A percentile compares a stretch with the other conserved stretches of the same genome.
phyloP scores from a whole-genome alignment of 2,329 filamentous ascomycete species.

The Ascosphaera pollenicola region DNA sequence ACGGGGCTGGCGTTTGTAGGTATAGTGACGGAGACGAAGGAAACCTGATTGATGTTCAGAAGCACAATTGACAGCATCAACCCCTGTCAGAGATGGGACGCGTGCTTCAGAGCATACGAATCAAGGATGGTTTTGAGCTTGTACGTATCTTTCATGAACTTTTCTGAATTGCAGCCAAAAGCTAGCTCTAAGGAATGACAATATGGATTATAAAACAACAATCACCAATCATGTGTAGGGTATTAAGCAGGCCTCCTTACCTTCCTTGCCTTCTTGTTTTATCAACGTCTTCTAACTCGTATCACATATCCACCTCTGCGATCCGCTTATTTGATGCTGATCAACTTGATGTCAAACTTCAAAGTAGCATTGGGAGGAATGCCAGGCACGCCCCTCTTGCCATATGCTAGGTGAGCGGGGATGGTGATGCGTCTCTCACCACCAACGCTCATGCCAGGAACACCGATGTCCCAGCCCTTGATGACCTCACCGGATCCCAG shows the following conservation, averaged over 20 bases:
- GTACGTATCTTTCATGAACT: too few species aligned
- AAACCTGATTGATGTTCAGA: too few species aligned
- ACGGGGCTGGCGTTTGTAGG: too few species aligned
- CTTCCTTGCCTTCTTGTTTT: too few species aligned
- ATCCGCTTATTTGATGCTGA: constrained; percentile 52
- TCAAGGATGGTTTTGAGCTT: too few species aligned
- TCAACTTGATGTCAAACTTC: constrained; percentile 74
- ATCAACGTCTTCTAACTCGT: background rate
- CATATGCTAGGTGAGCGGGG: constrained; percentile 72
- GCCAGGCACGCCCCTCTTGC: constrained; percentile 57
- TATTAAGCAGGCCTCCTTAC: background rate
- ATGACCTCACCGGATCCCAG: constrained; percentile 89
- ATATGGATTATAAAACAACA: background rate
- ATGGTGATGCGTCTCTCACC: constrained; percentile 86
- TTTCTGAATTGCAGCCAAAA: background rate
- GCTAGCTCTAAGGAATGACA: background rate
- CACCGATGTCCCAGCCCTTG: constrained; percentile 94
- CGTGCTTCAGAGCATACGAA: too few species aligned
- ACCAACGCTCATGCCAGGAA: constrained; percentile 78
- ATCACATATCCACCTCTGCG: background rate
- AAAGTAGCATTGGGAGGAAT: constrained; percentile 85
- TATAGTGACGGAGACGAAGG: too few species aligned
- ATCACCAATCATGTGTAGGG: background rate
- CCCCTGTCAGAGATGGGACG: too few species aligned
- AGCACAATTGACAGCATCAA: too few species aligned